Percentiles rank a stretch among this genome's conserved stretches.
These are phyloP conservation scores for Pyrenophora teres DNA, from an alignment of 2,329 filamentous ascomycete genomes.

Conservation along the genomic window DNA sequence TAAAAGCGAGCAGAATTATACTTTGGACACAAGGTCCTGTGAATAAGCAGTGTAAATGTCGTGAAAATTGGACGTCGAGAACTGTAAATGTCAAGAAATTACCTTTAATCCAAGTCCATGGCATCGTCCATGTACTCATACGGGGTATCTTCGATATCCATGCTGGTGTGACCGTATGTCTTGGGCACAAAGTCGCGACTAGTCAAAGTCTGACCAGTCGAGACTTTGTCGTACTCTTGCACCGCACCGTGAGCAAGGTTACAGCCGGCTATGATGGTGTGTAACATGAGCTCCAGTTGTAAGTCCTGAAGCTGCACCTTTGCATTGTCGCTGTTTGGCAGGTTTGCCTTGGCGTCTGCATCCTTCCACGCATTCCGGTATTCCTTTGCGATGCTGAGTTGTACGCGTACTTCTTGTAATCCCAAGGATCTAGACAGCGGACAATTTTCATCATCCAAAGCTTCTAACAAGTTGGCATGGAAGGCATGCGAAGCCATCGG, in stretches of 20 bases:
- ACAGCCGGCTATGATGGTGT: slow-evolving; percentile 62
- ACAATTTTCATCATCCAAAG: slow-evolving; percentile 62
- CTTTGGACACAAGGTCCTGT: too few relatives aligned
- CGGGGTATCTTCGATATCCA: slow-evolving; percentile 31
- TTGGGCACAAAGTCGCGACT: slow-evolving; percentile 30
- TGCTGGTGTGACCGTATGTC: slow-evolving; percentile 6
- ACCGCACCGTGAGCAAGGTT: slow-evolving; percentile 60
- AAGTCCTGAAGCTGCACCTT: slow-evolving; percentile 61
- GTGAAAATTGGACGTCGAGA: not conserved
- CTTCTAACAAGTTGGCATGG: slow-evolving; percentile 70
- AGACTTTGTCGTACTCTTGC: slow-evolving; percentile 14
- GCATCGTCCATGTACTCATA: slow-evolving; percentile 44
- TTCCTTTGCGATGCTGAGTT: slow-evolving; percentile 69
- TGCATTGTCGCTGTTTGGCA: slow-evolving; percentile 26
- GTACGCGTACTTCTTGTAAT: slow-evolving; percentile 58
- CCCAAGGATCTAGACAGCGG: slow-evolving; percentile 64
- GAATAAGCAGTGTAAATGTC: too few relatives aligned
- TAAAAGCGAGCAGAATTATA: too few relatives aligned
- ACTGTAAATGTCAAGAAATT: not conserved
- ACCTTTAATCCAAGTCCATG: slow-evolving; percentile 41
- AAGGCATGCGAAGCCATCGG: slow-evolving; percentile 58
- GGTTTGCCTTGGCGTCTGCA: slow-evolving; percentile 54
- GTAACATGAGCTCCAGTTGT: slow-evolving; percentile 65
- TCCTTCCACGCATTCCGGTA: slow-evolving; percentile 75
- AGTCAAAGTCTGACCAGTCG: slow-evolving; percentile 15